Evolutionary conservation across 1,284 basidiomycete genomes (phyloP), one percentile per base, ranked within the genome.

Genomic region (Malassezia restricta): DNA sequence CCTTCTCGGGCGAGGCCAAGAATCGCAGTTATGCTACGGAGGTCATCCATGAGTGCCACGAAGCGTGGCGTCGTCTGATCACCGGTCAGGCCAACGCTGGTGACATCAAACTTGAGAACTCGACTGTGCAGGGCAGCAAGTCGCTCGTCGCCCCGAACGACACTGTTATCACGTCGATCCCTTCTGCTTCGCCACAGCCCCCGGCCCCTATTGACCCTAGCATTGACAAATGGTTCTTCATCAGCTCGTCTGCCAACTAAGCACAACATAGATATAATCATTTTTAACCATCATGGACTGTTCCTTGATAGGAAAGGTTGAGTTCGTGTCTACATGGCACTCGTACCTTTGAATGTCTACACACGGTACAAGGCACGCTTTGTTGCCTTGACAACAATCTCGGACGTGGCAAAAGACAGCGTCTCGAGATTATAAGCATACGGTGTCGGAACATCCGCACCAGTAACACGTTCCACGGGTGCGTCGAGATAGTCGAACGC

Each of bases 1-100:
- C 94, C 29, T 99, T 99, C 83, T 92, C 88, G 51, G 94, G 94
- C 54, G 94, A 99, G 79, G 92, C 92, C 64, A 99, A 98, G 81
- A 94, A 94, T 81, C 61, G 60, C 80, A 91, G 91, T 76, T 99
- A 96, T 76, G 94, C 94, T 47, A 88, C 86, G 48, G 92, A 96
- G 78, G 91, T 98, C 77, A 86, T 99, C 71, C 88, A 92, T 77
- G 94, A 99, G 77, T 92, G 88, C 78, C 86, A 98, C 76, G 92
- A 96, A 76, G 87, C 92, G 43, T 99, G 94, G 94, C 88, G 89
- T 74, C 86, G 87, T 73, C 83, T 99, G 68, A 80, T 91, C 74
- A 77, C 76, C 55, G 90, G 90, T 60, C 87, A 95, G 60, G 55
- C 60, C 27, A 63, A 68, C 27, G 49, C 64, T 5, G 67, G 64